These are phyloP conservation scores for Pyrenophora graminea DNA, from an alignment of 2,329 filamentous ascomycete species.

Conservation along the genomic window DNA sequence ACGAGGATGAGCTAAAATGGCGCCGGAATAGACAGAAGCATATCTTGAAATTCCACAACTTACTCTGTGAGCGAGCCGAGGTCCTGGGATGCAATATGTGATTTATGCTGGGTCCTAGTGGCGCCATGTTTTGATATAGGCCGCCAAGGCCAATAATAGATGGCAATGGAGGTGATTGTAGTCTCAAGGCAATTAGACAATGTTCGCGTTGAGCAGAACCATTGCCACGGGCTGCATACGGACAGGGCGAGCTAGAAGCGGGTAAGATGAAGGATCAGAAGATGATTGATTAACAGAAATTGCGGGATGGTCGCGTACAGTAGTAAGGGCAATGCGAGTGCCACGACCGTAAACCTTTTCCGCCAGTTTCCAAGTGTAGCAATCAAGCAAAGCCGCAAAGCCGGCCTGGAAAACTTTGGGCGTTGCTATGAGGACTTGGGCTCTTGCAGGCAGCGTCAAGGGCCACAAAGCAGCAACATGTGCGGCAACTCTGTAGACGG, in stretches of 20 bases:
- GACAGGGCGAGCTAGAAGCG: slow-evolving; percentile 67
- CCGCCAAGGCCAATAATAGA: slow-evolving; percentile 87
- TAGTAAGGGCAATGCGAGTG: slow-evolving; percentile 67
- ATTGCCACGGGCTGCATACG: slow-evolving; percentile 86
- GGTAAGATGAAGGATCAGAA: slow-evolving; percentile 27
- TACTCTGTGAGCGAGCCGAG: slow-evolving; percentile 36
- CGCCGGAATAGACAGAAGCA: slow-evolving; percentile 6
- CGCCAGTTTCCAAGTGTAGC: slow-evolving; percentile 84
- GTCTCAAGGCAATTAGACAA: slow-evolving; percentile 94
- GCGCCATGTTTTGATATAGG: slow-evolving; percentile 25
- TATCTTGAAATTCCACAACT: slow-evolving; percentile 16
- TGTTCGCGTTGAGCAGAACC: slow-evolving; percentile 91
- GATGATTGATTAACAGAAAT: slow-evolving; percentile 10
- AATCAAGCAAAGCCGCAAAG: slow-evolving; percentile 79
- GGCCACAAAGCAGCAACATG: slow-evolving; percentile 60
- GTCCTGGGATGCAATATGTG: slow-evolving; percentile 43
- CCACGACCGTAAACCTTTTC: slow-evolving; percentile 70
- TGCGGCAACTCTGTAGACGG: slow-evolving; percentile 68
- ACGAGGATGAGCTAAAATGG: slow-evolving; percentile 28
- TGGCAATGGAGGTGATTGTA: slow-evolving; percentile 77
- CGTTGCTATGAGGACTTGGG: slow-evolving; percentile 69
- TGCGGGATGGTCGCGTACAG: slow-evolving; percentile 60
- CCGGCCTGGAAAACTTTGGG: slow-evolving; percentile 78
- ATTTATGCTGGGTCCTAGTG: slow-evolving; percentile 22
- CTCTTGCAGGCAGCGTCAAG: slow-evolving; percentile 60